These are phyloP conservation scores for Cladophialophora exuberans DNA, from an alignment of 2,329 filamentous ascomycete genomes.

Conservation along the genomic window DNA sequence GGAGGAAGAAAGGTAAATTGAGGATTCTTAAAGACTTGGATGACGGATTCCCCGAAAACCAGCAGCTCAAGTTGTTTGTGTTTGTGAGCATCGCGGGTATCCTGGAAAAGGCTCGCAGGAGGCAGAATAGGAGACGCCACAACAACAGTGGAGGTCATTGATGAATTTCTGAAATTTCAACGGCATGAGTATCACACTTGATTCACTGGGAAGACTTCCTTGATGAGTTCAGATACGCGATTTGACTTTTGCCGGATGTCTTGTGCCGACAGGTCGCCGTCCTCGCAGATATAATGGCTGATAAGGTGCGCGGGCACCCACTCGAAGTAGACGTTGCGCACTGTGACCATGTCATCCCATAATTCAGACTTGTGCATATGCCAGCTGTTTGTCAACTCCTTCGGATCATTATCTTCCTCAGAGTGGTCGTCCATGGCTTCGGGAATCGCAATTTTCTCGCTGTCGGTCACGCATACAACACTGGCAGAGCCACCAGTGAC, in stretches of 20 bases:
- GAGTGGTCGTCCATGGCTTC: constrained; percentile 48
- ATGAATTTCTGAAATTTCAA: no score
- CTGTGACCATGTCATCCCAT: constrained; percentile 34
- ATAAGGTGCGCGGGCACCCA: constrained; percentile 59
- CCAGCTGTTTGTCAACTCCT: constrained; percentile 48
- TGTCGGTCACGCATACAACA: constrained; percentile 61
- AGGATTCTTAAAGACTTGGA: neutral
- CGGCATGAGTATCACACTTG: no score
- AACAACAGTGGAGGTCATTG: neutral
- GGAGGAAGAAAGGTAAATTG: constrained; percentile 39
- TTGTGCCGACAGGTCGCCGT: constrained; percentile 44
- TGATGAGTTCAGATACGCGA: constrained; percentile 10
- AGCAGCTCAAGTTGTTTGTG: constrained; percentile 7
- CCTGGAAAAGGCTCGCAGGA: constrained; percentile 13
- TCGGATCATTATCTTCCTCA: constrained; percentile 56
- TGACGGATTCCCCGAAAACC: neutral
- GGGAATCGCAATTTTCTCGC: constrained; percentile 63
- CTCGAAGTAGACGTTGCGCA: constrained; percentile 61
- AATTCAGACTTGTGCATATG: neutral
- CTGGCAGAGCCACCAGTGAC: constrained; percentile 42
- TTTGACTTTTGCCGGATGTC: constrained; percentile 32
- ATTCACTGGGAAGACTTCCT: constrained; percentile 18
- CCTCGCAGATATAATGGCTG: constrained; percentile 60
- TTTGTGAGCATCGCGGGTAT: constrained; percentile 13
- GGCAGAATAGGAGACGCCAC: constrained; percentile 2